Conservation (phyloP, 306 rosid genomes). For the Luffa acutangula region DNA sequence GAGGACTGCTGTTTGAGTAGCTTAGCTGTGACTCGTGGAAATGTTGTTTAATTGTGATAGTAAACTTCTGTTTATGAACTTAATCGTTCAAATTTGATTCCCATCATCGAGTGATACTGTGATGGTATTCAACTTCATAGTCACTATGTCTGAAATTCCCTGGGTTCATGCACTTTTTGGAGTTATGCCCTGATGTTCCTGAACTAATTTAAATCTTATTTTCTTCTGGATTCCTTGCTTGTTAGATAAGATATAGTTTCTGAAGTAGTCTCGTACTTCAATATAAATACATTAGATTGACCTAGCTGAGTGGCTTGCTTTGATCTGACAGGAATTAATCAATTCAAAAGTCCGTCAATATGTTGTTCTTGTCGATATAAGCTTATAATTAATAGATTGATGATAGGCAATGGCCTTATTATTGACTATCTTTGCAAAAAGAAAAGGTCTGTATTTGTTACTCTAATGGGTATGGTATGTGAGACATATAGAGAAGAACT, state of each 20-base stretch:
- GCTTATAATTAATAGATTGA: neutral
- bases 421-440: neutral
- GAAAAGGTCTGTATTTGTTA: neutral
- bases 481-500: neutral
- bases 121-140: neutral
- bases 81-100: neutral
- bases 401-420: neutral
- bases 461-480: neutral
- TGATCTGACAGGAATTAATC: neutral
- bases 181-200: neutral
- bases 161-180: neutral
- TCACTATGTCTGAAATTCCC: neutral
- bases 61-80: neutral
- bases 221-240: neutral
- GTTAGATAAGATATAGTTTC: neutral
- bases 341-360: neutral
- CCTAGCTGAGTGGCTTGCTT: neutral
- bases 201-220: neutral
- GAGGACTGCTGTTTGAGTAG: neutral
- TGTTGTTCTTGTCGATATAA: neutral
- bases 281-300: neutral
- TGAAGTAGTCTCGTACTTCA: neutral
- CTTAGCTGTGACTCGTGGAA: neutral
- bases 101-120: neutral
- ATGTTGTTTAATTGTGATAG: neutral